These are phyloP conservation scores for Datura wrightii DNA, from an alignment of 257 asterid species.

Conservation along the genomic window DNA sequence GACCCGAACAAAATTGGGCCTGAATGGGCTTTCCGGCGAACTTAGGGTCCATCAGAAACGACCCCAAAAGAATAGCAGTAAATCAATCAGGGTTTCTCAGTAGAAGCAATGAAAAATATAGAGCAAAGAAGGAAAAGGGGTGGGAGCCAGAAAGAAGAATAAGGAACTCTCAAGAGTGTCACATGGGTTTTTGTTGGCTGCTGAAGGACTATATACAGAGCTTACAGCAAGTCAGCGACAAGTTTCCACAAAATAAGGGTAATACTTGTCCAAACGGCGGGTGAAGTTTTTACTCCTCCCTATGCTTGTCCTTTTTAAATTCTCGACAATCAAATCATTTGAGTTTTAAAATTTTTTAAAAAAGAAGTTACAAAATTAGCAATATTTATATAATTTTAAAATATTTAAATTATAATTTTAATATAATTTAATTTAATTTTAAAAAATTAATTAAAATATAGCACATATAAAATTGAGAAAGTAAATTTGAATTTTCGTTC, in stretches of 20 bases:
- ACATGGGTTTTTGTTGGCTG: not conserved
- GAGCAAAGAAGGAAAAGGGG: not conserved
- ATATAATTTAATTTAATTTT: too few relatives aligned
- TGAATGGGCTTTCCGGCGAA: constrained; percentile 58
- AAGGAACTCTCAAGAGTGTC: not conserved
- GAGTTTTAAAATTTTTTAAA: too few relatives aligned
- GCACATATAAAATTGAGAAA: too few relatives aligned
- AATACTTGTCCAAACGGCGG: not conserved
- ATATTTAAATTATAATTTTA: too few relatives aligned
- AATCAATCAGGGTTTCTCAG: not conserved
- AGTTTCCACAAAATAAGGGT: constrained; percentile 21
- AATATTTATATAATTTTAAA: too few relatives aligned
- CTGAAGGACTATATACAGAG: not conserved
- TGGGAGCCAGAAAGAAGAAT: not conserved
- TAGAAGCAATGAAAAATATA: not conserved
- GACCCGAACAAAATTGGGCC: constrained; percentile 45
- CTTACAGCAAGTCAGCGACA: constrained; percentile 11
- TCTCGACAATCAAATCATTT: too few relatives aligned
- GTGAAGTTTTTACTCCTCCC: not conserved
- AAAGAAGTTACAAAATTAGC: too few relatives aligned
- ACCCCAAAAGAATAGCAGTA: too few relatives aligned
- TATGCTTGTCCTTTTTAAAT: too few relatives aligned
- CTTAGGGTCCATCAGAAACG: constrained; percentile 55
- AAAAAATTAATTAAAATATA: too few relatives aligned
- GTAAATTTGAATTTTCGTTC: too few relatives aligned